These are phyloP conservation scores for Scolecobasidium constrictum DNA, from an alignment of 2,329 filamentous ascomycete genomes.

Conservation along the genomic window DNA sequence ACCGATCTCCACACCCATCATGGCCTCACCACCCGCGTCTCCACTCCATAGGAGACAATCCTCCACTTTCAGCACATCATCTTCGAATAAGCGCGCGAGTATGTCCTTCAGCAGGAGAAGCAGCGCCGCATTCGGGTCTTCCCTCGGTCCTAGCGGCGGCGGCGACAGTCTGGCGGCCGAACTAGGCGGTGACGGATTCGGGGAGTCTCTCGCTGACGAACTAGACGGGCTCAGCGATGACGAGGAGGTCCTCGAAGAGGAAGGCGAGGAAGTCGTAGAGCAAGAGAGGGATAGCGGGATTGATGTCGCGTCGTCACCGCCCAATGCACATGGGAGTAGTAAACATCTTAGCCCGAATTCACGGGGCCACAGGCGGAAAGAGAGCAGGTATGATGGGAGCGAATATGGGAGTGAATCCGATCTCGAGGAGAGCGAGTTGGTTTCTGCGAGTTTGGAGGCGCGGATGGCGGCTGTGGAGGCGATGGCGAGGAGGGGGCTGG, in stretches of 20 bases:
- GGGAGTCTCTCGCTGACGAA: slow-evolving; percentile 66
- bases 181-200: slow-evolving; percentile 46
- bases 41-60: slow-evolving; percentile 5
- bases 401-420: slow-evolving; percentile 66
- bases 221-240: slow-evolving; percentile 62
- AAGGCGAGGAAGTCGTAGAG: slow-evolving; percentile 34
- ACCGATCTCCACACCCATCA: not conserved
- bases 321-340: slow-evolving; percentile 18
- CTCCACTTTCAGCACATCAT: not conserved
- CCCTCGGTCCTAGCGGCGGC: slow-evolving; percentile 1
- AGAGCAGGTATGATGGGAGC: slow-evolving; percentile 56
- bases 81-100: not conserved
- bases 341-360: slow-evolving; percentile 24
- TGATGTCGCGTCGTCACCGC: slow-evolving; percentile 8
- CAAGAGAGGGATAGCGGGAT: slow-evolving; percentile 12
- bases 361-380: slow-evolving; percentile 28
- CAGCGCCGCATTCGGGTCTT: slow-evolving; percentile 5
- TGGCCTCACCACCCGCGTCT: slow-evolving; percentile 6
- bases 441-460: slow-evolving; percentile 54
- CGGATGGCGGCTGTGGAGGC: slow-evolving; percentile 65
- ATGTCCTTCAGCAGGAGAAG: slow-evolving; percentile 6
- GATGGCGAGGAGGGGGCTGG: slow-evolving; percentile 50
- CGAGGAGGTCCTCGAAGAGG: slow-evolving; percentile 47
- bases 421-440: slow-evolving; percentile 52
- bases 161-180: slow-evolving; percentile 10